Evolutionary conservation across 306 rosid species (phyloP).

Genomic region (Casuarina glauca): DNA sequence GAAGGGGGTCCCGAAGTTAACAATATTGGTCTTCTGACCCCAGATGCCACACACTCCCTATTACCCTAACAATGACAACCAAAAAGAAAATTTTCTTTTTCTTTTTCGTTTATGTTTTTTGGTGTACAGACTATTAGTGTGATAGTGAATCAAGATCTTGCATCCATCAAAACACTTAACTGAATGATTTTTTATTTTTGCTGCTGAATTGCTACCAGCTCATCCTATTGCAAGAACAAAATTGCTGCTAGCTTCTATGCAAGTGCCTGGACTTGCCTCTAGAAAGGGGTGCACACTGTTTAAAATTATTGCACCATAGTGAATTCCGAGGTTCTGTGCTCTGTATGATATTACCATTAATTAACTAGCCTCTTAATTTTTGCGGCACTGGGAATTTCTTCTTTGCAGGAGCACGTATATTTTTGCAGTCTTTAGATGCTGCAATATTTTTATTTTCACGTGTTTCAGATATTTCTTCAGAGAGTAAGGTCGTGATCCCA

Average conservation of each 20-base stretch:
- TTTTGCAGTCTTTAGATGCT: constrained; percentile 95
- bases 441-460: constrained; percentile 95
- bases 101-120: too few relatives aligned
- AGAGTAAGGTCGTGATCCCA: constrained; percentile 89
- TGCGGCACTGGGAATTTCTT: constrained; percentile 98
- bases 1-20: neutral
- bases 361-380: constrained; percentile 39
- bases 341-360: constrained; percentile 4
- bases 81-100: neutral
- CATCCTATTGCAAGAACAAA: neutral
- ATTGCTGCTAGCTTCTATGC: too few relatives aligned
- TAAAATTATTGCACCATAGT: neutral
- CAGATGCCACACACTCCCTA: too few relatives aligned
- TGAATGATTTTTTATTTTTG: neutral
- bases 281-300: neutral
- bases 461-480: constrained; percentile 88
- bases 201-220: neutral
- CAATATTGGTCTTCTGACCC: neutral
- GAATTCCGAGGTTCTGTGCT: constrained; percentile 1
- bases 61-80: too few relatives aligned
- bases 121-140: neutral
- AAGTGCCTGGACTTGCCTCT: neutral
- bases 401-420: constrained; percentile 93
- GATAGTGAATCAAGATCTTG: neutral
- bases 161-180: neutral